phyloP scores from a whole-genome alignment of 1,139 yeast species.

The Nakaseomyces uthaithaninus region DNA sequence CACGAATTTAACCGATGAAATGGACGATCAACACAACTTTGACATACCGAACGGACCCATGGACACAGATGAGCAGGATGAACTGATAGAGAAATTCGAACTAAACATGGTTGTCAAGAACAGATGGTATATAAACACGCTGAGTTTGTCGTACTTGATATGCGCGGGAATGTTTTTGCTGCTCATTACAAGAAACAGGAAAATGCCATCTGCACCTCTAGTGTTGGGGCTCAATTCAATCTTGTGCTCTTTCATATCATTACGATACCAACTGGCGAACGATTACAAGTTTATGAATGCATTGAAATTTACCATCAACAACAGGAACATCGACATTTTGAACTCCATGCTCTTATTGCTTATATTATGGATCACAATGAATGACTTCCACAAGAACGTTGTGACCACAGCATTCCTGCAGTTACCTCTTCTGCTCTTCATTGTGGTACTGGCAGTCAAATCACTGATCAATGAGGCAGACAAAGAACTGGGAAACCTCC shows the following conservation, averaged over 20 bases:
- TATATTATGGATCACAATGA: slow-evolving; percentile 21
- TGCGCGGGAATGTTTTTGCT: slow-evolving; percentile 22
- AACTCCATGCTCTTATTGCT: slow-evolving; percentile 21
- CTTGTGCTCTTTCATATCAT: slow-evolving; percentile 22
- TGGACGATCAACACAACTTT: no score
- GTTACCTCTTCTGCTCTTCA: slow-evolving; percentile 23
- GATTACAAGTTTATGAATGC: slow-evolving; percentile 16
- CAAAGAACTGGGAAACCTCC: slow-evolving; percentile 18
- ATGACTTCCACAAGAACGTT: slow-evolving; percentile 10
- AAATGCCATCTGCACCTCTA: slow-evolving; percentile 7
- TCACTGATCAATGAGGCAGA: slow-evolving; percentile 22
- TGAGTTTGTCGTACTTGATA: slow-evolving; percentile 19
- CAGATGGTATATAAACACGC: slow-evolving; percentile 16
- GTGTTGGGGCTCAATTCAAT: slow-evolving; percentile 24
- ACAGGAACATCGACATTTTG: slow-evolving; percentile 16
- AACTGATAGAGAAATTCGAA: slow-evolving; percentile 24
- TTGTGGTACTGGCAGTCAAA: slow-evolving; percentile 18
- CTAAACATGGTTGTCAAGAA: slow-evolving; percentile 18
- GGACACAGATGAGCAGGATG: slow-evolving; percentile 30
- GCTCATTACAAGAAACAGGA: slow-evolving; percentile 14
- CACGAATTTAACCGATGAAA: not conserved
- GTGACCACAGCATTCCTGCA: slow-evolving; percentile 16
- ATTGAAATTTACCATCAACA: slow-evolving; percentile 18
- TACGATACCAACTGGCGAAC: slow-evolving; percentile 24
- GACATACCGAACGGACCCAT: slow-evolving; percentile 15